Percentiles rank a stretch among this genome's conserved stretches.
These are phyloP conservation scores for Cucurbita argyrosperma DNA, from an alignment of 306 rosid genomes.

Conservation along the genomic window DNA sequence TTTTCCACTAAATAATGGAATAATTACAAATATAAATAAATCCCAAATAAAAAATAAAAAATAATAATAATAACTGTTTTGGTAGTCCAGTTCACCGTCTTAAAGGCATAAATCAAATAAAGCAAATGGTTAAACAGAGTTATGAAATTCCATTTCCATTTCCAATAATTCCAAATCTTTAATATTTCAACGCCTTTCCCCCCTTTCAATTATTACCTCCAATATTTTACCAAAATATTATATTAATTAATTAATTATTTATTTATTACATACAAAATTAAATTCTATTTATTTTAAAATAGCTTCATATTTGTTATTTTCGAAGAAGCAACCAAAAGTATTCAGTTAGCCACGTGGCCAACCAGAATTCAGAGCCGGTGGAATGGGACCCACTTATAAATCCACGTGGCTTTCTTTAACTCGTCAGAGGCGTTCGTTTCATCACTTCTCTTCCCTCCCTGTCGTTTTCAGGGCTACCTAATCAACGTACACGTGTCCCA, in stretches of 20 bases:
- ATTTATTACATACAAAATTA: too few species aligned
- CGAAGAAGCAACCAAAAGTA: not conserved
- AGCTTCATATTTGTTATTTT: too few species aligned
- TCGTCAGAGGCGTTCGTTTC: not conserved
- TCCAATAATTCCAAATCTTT: not conserved
- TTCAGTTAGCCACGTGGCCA: slow-evolving; percentile 4
- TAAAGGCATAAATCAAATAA: not conserved
- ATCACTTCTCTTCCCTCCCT: not conserved
- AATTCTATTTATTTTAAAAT: too few species aligned
- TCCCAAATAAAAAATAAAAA: not conserved
- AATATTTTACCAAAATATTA: too few species aligned
- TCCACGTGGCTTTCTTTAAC: not conserved
- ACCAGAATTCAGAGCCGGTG: not conserved
- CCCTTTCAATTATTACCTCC: too few species aligned
- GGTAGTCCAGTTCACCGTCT: not conserved
- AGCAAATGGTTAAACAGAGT: not conserved
- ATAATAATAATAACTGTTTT: not conserved
- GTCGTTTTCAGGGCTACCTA: not conserved
- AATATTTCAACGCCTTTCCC: not conserved
- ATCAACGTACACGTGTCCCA: slow-evolving; percentile 27
- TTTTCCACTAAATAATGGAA: not conserved
- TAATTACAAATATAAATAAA: not conserved
- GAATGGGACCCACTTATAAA: not conserved
- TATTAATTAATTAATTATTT: too few species aligned
- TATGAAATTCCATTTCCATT: not conserved